Evolutionary conservation across 139 green algal genomes (phyloP), one percentile per base, ranked within the genome.

Genomic region (Chlamydomonas eustigma): DNA sequence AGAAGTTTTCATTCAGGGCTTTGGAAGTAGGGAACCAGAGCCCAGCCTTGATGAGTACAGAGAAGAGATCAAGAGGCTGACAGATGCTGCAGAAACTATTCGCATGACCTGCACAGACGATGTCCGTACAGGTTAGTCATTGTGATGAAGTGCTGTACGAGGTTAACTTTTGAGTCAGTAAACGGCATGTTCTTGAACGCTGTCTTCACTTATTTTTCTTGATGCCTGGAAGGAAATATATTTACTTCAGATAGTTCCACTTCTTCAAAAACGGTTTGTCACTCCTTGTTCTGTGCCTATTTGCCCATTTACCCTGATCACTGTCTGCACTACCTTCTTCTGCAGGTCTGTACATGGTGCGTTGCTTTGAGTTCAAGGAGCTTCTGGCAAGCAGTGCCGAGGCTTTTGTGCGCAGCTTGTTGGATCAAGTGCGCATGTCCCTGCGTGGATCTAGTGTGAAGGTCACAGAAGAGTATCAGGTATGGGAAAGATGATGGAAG

Each of bases 271-370:
- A n/a, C n/a, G n/a, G n/a, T n/a, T n/a, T n/a, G n/a, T n/a, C n/a
- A n/a, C n/a, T n/a, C n/a, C n/a, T n/a, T n/a, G n/a, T n/a, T n/a
- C n/a, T n/a, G n/a, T n/a, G n/a, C n/a, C n/a, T n/a, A n/a, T n/a
- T n/a, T n/a, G n/a, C n/a, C n/a, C n/a, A n/a, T n/a, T n/a, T n/a
- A n/a, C n/a, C n/a, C n/a, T n/a, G n/a, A n/a, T n/a, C n/a, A n/a
- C n/a, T n/a, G n/a, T n/a, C n/a, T n/a, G n/a, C n/a, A n/a, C n/a
- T n/a, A n/a, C 44, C 44, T 58, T 58, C 22, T 58, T 2, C 24
- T 38, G 58, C 80, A 88, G 89, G 89, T 33, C 38, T 92, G 68
- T 93, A 91, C 74, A 28, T 74, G 12, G 82, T 94, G 18, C 67
- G 81, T 28, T 84, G 77, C 69, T 64, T 66, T 0, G 77, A 76